Base-by-base conservation (phyloP, 768 basidiomycete species). In the Trametes cingulata region DNA sequence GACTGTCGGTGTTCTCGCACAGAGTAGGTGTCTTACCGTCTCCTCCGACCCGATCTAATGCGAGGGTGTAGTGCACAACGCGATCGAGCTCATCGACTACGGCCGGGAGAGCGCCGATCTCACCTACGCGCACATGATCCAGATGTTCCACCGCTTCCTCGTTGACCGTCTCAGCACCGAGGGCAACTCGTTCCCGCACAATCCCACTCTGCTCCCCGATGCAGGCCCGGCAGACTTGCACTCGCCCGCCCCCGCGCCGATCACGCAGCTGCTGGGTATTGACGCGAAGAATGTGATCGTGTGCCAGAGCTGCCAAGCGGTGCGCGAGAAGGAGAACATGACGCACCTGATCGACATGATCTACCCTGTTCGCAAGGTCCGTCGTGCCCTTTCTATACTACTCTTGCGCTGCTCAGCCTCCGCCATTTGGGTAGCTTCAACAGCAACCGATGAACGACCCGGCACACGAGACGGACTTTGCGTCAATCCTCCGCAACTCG, bases 111-210 rank as follows among this genome's bases (percentile, higher is more conserved):
- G 80, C 10, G 77, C 78, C n/a, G 85, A 85, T 64, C 80, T 87
- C 40, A 86, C 91, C 65, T 93, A 98, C 65, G 87, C 86, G 0
- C 85, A 90, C 51, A 88, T 93, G 77, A 98, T 98, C 41, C 97
- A 98, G 73, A 84, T 85, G 15, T 98, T 98, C 79, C 94, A 98
- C 71, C 87, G 96, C 20, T 98, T 97, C 77, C 80, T 97, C 39
- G 74, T 98, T 52, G 95, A 98, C 61, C 88, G 88, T 52, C 80
- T 98, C 65, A 85, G 82, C 58, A 80, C 82, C 3, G 93, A 95
- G 73, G 88, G 87, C 4, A 89, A 85, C 62, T 71, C 73, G 22
- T 85, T 80, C 66, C 83, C 84, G 22, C 73, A 82, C 43, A 91
- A 90, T 64, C 86, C 85, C 1, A 59, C 68, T 17, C 65, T 88